Conservation (phyloP, 176 grass and related monocot species). For the Raddia distichophylla region DNA sequence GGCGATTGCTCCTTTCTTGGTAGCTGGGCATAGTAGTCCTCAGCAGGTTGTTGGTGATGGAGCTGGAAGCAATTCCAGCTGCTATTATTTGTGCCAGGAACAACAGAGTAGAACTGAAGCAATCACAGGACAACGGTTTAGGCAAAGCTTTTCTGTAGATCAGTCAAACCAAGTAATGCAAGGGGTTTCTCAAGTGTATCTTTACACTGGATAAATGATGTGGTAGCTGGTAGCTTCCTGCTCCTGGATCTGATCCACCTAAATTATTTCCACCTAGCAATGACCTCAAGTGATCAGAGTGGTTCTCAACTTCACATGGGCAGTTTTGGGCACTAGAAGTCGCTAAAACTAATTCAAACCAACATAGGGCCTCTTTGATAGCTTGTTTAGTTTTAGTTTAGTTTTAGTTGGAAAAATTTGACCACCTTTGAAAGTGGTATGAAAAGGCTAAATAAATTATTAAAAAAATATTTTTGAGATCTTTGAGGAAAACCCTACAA, state of each 20-base stretch:
- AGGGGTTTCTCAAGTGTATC: neutral
- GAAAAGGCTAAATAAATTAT: too few species aligned
- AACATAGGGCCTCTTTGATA: too few species aligned
- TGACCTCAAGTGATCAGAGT: neutral
- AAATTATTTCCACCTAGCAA: neutral
- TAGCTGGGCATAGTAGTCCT: neutral
- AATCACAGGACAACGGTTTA: neutral
- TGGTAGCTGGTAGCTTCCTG: neutral
- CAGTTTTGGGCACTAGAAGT: neutral
- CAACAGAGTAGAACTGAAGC: neutral
- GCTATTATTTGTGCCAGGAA: neutral
- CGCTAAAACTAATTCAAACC: neutral
- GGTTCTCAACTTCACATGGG: neutral
- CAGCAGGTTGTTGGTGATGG: neutral
- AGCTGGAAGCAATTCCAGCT: neutral
- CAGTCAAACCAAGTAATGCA: neutral
- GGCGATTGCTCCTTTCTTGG: neutral
- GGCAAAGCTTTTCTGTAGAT: neutral
- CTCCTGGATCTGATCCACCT: conserved; percentile 10
- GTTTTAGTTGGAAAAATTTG: too few species aligned
- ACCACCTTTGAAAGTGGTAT: too few species aligned
- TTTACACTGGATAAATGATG: conserved; percentile 29
- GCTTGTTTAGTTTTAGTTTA: too few species aligned
- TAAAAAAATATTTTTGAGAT: too few species aligned
- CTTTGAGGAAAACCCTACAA: too few species aligned